These are phyloP conservation scores for Pythium plurisporium DNA, from an alignment of 352 stramenopile species.

Conservation along the genomic window DNA sequence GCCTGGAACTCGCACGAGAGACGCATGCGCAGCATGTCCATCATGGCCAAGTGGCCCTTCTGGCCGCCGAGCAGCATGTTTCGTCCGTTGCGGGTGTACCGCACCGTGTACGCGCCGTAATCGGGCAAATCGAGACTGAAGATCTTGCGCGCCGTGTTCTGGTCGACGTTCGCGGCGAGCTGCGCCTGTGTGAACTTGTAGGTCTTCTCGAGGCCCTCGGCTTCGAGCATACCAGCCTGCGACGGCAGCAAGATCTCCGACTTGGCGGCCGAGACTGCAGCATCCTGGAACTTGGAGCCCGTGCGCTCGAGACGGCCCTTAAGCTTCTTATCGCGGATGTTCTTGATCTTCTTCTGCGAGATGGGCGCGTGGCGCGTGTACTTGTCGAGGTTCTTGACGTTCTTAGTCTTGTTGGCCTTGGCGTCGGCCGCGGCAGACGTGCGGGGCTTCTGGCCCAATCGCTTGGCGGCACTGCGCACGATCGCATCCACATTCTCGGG, in stretches of 20 bases:
- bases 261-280: conserved; percentile 82
- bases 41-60: conserved; percentile 93
- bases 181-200: conserved; percentile 94
- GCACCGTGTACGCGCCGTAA: conserved; percentile 91
- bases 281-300: conserved; percentile 80
- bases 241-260: conserved; percentile 89
- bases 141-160: conserved; percentile 94
- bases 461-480: conserved; percentile 55
- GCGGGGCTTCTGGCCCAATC: conserved; percentile 40
- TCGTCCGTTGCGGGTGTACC: conserved; percentile 95
- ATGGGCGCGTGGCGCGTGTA: conserved; percentile 61
- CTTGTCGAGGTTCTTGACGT: conserved; percentile 68
- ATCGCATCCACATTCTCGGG: conserved; percentile 50
- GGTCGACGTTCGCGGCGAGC: conserved; percentile 83
- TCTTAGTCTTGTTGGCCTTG: conserved; percentile 24
- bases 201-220: conserved; percentile 96
- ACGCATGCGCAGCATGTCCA: conserved; percentile 92
- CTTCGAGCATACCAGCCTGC: conserved; percentile 85
- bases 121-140: conserved; percentile 92
- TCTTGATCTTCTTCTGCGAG: conserved; percentile 53
- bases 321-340: conserved; percentile 89
- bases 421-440: conserved; percentile 12
- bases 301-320: conserved; percentile 60
- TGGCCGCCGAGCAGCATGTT: conserved; percentile 92
- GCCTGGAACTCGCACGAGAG: conserved; percentile 93